Evolutionary conservation across 2,329 filamentous ascomycete species (phyloP).

Genomic region (Phyllosticta capitalensis): DNA sequence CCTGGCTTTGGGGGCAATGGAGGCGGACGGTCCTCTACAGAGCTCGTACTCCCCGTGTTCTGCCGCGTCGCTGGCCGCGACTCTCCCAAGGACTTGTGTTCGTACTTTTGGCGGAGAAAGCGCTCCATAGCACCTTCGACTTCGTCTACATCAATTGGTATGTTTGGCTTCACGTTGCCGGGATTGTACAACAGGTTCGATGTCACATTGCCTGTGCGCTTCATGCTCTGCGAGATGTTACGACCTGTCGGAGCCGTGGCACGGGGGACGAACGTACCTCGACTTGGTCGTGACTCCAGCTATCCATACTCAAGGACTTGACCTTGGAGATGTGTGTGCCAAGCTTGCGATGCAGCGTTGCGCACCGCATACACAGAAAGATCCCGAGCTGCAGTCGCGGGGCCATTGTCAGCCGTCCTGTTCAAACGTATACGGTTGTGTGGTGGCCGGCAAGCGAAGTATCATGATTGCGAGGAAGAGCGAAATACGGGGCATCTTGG

Average conservation of each 20-base stretch:
- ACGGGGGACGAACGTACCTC: conserved; percentile 55
- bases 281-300: conserved; percentile 90
- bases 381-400: conserved; percentile 61
- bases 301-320: conserved; percentile 98
- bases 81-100: conserved; percentile 47
- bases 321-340: conserved; percentile 98
- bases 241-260: conserved; percentile 6
- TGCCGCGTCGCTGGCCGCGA: conserved; percentile 37
- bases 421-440: neutral
- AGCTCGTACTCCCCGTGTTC: conserved; percentile 48
- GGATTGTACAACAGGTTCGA: conserved; percentile 91
- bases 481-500: neutral
- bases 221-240: conserved; percentile 65
- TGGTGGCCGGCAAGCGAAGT: neutral
- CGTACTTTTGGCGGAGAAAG: conserved; percentile 91
- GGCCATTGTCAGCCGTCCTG: conserved; percentile 3
- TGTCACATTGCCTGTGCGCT: conserved; percentile 72
- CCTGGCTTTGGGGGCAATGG: conserved; percentile 52
- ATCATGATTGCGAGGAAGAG: neutral
- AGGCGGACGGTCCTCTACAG: conserved; percentile 44
- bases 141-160: conserved; percentile 86
- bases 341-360: conserved; percentile 86
- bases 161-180: conserved; percentile 67
- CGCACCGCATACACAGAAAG: conserved; percentile 97
- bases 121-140: conserved; percentile 90